These are phyloP conservation scores for Moesziomyces parantarcticus DNA, from an alignment of 1,284 basidiomycete genomes.

Conservation along the genomic window DNA sequence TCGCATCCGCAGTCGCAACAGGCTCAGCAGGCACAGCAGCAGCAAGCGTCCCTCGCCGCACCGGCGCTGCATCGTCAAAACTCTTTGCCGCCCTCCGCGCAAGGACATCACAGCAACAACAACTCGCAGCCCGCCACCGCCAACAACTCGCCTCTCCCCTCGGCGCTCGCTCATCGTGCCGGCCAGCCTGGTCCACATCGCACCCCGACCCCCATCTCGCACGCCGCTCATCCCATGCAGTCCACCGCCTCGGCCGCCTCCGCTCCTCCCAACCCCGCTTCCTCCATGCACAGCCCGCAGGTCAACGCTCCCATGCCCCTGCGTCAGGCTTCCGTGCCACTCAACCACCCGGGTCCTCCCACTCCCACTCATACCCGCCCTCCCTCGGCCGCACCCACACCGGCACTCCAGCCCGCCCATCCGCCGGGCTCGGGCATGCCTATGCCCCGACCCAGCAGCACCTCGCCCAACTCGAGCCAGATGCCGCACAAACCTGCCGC, in stretches of 20 bases:
- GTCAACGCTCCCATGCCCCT: conserved; percentile 29
- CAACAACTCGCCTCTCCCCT: conserved; percentile 34
- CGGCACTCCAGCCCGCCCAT: conserved; percentile 27
- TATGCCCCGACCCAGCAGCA: conserved; percentile 16
- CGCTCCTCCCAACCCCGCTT: conserved; percentile 10
- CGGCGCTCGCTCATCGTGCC: conserved; percentile 20
- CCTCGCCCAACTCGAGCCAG: conserved; percentile 20
- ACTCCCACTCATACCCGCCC: conserved; percentile 40
- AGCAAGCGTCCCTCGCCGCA: conserved; percentile 2
- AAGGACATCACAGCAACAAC: conserved; percentile 9
- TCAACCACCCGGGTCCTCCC: conserved; percentile 32
- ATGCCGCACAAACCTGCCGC: conserved; percentile 7
- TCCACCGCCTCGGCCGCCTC: conserved; percentile 20
- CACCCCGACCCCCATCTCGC: conserved; percentile 25
- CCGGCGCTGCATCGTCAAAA: conserved; percentile 18
- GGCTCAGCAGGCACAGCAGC: conserved; percentile 17
- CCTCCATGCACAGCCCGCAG: conserved; percentile 25
- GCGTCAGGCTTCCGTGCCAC: conserved; percentile 28
- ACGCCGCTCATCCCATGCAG: conserved; percentile 27
- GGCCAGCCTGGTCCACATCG: conserved; percentile 29
- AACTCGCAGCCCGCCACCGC: conserved; percentile 31
- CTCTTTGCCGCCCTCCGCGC: conserved; percentile 9
- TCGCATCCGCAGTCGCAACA: conserved; percentile 35
- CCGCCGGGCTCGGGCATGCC: conserved; percentile 3
- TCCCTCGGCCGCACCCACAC: conserved; percentile 37